A percentile compares a stretch with the other conserved stretches of the same genome.
Conservation (phyloP, 208 protist genomes). For the Zelonia costaricensis region DNA sequence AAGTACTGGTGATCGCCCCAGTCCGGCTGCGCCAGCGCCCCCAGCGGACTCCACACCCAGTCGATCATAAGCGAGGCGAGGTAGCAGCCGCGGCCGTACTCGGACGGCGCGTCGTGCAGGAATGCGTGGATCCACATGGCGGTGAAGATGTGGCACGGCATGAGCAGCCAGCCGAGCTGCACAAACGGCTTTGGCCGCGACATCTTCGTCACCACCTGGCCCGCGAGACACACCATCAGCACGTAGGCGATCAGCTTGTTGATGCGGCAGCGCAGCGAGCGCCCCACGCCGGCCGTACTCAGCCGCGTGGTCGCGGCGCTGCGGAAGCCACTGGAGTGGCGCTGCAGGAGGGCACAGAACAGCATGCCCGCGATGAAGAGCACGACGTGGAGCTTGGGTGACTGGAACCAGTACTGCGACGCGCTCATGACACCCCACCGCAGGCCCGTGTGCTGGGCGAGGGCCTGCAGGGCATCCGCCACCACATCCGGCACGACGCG, state of each 20-base stretch:
- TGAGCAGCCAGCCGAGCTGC: conserved; percentile 81
- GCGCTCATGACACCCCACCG: conserved; percentile 47
- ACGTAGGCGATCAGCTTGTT: conserved; percentile 43
- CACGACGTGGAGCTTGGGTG: conserved; percentile 64
- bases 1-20: conserved; percentile 61
- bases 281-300: conserved; percentile 3
- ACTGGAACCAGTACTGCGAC: conserved; percentile 59
- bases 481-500: conserved; percentile 42
- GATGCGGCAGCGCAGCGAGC: conserved; percentile 34
- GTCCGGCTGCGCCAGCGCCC: conserved; percentile 45
- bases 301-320: conserved; percentile 17
- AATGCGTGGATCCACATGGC: conserved; percentile 57
- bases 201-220: conserved; percentile 53
- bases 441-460: conserved; percentile 48
- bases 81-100: conserved; percentile 58
- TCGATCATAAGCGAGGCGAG: conserved; percentile 59
- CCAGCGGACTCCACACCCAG: conserved; percentile 52
- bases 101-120: conserved; percentile 16
- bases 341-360: conserved; percentile 32
- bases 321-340: conserved; percentile 34
- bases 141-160: conserved; percentile 82
- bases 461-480: conserved; percentile 28
- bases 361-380: conserved; percentile 41
- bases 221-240: conserved; percentile 37
- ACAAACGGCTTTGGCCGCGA: conserved; percentile 55